Conservation (phyloP, 2,329 filamentous ascomycete species). For the Akanthomyces dipterigenus region DNA sequence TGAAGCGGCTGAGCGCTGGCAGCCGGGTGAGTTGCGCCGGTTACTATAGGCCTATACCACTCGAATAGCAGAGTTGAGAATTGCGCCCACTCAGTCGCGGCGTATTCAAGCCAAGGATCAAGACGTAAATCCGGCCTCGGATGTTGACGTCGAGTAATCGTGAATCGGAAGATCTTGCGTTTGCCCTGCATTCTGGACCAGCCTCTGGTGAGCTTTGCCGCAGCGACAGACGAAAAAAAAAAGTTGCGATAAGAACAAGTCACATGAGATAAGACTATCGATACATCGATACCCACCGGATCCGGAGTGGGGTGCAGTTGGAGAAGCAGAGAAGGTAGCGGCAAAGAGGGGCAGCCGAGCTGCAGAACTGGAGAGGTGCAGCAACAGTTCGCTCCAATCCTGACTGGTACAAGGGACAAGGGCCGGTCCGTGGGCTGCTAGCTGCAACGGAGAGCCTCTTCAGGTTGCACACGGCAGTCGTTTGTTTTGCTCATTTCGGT, state of each 20-base stretch:
- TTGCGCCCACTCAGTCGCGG: not conserved
- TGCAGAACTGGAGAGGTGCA: not conserved
- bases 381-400: not conserved
- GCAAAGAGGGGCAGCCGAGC: slow-evolving; percentile 2
- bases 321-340: not conserved
- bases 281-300: not conserved
- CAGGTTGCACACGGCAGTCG: slow-evolving; percentile 1
- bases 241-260: slow-evolving; percentile 11
- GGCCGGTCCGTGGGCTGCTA: not conserved
- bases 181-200: not conserved
- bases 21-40: not conserved
- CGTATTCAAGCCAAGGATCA: not conserved
- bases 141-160: not conserved
- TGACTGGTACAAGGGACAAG: not conserved
- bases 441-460: not conserved
- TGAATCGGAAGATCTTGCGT: not conserved
- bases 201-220: not conserved
- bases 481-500: slow-evolving; percentile 2
- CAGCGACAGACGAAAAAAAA: not conserved
- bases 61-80: not conserved
- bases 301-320: not conserved
- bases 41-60: not conserved
- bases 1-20: not conserved
- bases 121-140: not conserved
- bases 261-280: slow-evolving; percentile 13